Conservation (phyloP, 2,329 filamentous ascomycete genomes). For the Pleoardoris graminearum region DNA sequence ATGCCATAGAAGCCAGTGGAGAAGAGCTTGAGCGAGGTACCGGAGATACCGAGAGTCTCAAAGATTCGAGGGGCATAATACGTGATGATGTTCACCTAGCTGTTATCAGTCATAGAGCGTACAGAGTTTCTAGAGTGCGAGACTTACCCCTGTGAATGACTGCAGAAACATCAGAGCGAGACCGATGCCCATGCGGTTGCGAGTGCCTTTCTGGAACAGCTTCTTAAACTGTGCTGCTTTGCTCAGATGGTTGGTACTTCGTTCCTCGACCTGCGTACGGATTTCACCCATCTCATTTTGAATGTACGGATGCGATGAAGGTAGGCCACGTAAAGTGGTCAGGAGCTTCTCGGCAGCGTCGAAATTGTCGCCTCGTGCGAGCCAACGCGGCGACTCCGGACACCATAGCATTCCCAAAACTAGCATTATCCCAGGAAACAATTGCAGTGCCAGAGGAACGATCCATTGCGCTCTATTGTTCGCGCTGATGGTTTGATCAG, state of each 20-base stretch:
- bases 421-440: slow-evolving; percentile 47
- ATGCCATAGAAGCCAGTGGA: slow-evolving; percentile 58
- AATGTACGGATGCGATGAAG: slow-evolving; percentile 48
- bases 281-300: slow-evolving; percentile 57
- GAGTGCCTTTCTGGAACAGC: slow-evolving; percentile 45
- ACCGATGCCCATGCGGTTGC: slow-evolving; percentile 46
- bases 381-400: slow-evolving; percentile 43
- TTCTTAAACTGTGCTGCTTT: slow-evolving; percentile 40
- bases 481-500: slow-evolving; percentile 47
- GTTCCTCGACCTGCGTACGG: slow-evolving; percentile 39
- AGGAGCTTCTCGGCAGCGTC: slow-evolving; percentile 49
- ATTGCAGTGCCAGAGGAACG: slow-evolving; percentile 59
- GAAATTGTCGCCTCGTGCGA: slow-evolving; percentile 34
- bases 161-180: slow-evolving; percentile 46
- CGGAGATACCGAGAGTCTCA: slow-evolving; percentile 51
- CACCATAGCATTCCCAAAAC: slow-evolving; percentile 43
- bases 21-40: slow-evolving; percentile 47
- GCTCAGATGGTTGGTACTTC: slow-evolving; percentile 33
- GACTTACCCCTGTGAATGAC: slow-evolving; percentile 39
- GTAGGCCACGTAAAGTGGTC: slow-evolving; percentile 51
- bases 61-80: slow-evolving; percentile 46
- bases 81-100: slow-evolving; percentile 39
- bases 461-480: slow-evolving; percentile 62
- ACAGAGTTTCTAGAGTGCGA: not conserved
- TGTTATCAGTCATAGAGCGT: slow-evolving; percentile 10